These are phyloP conservation scores for Zangia roseola DNA, from an alignment of 768 basidiomycete species.

Conservation along the genomic window DNA sequence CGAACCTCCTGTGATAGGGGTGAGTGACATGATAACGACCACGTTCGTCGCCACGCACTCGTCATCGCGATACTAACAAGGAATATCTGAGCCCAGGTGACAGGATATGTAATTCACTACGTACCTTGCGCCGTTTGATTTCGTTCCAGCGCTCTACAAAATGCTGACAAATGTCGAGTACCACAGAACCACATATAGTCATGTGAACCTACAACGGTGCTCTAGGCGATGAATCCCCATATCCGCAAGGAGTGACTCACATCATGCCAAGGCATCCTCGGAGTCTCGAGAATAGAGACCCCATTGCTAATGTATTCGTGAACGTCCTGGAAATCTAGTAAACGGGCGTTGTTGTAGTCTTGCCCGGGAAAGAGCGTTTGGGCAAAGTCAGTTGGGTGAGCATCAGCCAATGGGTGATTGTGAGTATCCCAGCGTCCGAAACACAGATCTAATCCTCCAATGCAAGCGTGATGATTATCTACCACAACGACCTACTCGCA, in stretches of 20 bases:
- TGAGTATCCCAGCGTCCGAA: conserved; percentile 98
- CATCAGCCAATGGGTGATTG: conserved; percentile 87
- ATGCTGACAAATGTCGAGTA: conserved; percentile 91
- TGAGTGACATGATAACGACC: neutral
- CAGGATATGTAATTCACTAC: conserved; percentile 1
- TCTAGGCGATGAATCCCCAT: neutral
- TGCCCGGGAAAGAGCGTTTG: conserved; percentile 89
- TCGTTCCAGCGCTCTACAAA: conserved; percentile 93
- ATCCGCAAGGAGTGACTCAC: conserved; percentile 43
- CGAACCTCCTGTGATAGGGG: conserved; percentile 40
- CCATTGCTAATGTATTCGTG: conserved; percentile 70
- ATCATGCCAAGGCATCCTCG: conserved; percentile 96
- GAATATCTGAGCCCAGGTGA: conserved; percentile 3
- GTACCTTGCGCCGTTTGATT: conserved; percentile 77
- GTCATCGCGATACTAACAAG: conserved; percentile 36
- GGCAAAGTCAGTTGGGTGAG: conserved; percentile 81
- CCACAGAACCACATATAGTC: conserved; percentile 77
- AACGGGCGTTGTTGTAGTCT: conserved; percentile 90
- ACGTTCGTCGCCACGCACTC: conserved; percentile 37
- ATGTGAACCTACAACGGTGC: conserved; percentile 61
- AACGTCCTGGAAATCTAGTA: conserved; percentile 84
- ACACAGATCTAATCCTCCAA: conserved; percentile 94
- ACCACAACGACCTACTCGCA: conserved; percentile 64
- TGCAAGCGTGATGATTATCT: conserved; percentile 81
- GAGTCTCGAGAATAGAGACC: conserved; percentile 62